A percentile compares a stretch with the other conserved stretches of the same genome.
These are phyloP conservation scores for Mortierella claussenii DNA, from an alignment of 192 early-diverging fungal genomes.

Conservation along the genomic window DNA sequence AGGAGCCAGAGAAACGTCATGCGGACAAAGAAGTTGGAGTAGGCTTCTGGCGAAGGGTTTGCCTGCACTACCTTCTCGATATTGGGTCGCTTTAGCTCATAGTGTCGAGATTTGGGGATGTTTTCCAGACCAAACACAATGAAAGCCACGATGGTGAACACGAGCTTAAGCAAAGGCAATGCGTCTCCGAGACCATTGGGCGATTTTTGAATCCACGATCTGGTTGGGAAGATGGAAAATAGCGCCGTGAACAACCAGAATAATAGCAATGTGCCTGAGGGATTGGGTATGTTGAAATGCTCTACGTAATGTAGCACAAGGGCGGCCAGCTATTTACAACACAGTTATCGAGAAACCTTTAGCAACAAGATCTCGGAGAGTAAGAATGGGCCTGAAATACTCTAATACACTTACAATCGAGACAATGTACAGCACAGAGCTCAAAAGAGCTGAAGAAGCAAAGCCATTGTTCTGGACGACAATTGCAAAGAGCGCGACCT, in stretches of 20 bases:
- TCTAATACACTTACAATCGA: conserved; percentile 16
- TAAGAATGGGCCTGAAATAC: too few relatives aligned
- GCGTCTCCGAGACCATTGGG: conserved; percentile 13
- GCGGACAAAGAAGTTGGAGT: conserved; percentile 31
- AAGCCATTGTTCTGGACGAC: background rate
- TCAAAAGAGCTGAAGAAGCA: conserved; percentile 9
- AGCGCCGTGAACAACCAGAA: conserved; percentile 19
- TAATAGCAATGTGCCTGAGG: conserved; percentile 4
- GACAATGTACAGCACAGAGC: conserved; percentile 7
- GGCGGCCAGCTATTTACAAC: conserved; percentile 7
- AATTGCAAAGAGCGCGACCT: conserved; percentile 10
- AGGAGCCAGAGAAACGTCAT: conserved; percentile 53
- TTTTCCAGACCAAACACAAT: conserved; percentile 20
- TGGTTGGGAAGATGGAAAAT: conserved; percentile 20
- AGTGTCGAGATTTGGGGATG: conserved; percentile 5
- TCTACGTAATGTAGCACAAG: conserved; percentile 13
- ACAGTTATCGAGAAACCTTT: background rate
- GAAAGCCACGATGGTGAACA: conserved; percentile 23
- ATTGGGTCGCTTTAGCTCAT: conserved; percentile 35
- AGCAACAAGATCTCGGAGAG: background rate
- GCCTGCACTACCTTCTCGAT: background rate
- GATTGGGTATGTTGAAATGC: conserved; percentile 28
- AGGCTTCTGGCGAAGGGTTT: conserved; percentile 35
- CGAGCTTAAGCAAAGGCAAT: conserved; percentile 13
- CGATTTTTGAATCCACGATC: conserved; percentile 11